A percentile compares a stretch with the other conserved stretches of the same genome.
Evolutionary conservation across 345 rosid species (phyloP).

Genomic region (Psidium friedrichsthalianum): DNA sequence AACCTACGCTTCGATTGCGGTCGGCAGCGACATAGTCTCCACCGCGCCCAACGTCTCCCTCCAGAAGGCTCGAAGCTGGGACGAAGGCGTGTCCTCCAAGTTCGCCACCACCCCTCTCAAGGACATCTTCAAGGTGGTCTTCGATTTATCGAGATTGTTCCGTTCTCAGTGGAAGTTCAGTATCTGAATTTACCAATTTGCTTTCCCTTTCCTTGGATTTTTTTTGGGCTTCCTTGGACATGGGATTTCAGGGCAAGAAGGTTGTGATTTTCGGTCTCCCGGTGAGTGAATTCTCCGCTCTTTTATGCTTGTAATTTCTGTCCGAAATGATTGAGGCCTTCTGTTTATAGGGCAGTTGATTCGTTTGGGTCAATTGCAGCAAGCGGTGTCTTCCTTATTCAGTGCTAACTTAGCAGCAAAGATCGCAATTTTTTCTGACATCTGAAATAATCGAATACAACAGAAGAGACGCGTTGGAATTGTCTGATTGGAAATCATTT

Average conservation of each 20-base stretch:
- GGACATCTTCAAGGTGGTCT: constrained; percentile 60
- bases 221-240: background rate
- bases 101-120: constrained; percentile 61
- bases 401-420: background rate
- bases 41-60: constrained; percentile 64
- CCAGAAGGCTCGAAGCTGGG: constrained; percentile 89
- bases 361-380: background rate
- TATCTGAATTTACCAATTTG: background rate
- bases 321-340: background rate
- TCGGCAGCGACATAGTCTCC: constrained; percentile 51
- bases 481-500: background rate
- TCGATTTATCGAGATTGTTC: background rate
- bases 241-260: constrained; percentile 68
- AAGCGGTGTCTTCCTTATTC: background rate
- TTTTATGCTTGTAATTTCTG: background rate
- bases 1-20: constrained; percentile 49
- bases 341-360: background rate
- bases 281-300: constrained; percentile 27
- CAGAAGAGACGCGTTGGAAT: background rate
- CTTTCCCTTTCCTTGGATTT: background rate
- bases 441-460: background rate
- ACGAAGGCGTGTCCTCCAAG: constrained; percentile 71
- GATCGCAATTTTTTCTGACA: background rate
- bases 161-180: background rate
- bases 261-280: constrained; percentile 91